Evolutionary conservation across 2,329 filamentous ascomycete species (phyloP).

Genomic region (Monosporascus sp.): DNA sequence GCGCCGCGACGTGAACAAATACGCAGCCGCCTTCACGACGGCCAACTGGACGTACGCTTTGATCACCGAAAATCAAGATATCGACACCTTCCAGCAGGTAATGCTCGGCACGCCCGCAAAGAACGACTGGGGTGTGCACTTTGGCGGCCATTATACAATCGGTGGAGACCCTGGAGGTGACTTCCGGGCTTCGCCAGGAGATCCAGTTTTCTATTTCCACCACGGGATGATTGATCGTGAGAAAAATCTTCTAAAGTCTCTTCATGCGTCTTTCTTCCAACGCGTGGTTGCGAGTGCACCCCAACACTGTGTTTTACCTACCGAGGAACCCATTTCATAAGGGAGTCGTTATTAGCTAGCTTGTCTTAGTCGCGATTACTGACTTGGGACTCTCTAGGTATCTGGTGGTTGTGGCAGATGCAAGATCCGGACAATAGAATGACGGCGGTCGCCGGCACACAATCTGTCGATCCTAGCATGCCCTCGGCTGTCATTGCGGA

Average conservation of each 20-base stretch:
- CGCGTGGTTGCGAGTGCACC: too few species aligned
- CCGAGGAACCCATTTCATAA: too few species aligned
- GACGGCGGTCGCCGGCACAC: background rate
- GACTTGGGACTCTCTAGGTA: too few species aligned
- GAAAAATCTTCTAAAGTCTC: too few species aligned
- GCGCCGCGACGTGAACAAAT: conserved; percentile 34
- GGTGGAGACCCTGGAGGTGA: conserved; percentile 32
- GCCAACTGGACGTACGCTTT: conserved; percentile 9
- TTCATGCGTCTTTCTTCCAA: too few species aligned
- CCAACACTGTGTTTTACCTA: too few species aligned
- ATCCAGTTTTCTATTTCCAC: conserved; percentile 17
- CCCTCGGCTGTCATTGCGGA: background rate
- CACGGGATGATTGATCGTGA: too few species aligned
- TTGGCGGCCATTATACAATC: conserved; percentile 34
- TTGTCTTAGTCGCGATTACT: too few species aligned
- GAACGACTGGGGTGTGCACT: conserved; percentile 28
- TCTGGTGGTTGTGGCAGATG: background rate
- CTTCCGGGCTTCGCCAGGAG: conserved; percentile 24
- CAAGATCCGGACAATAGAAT: background rate
- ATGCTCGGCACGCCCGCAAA: conserved; percentile 25
- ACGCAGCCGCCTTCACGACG: conserved; percentile 14
- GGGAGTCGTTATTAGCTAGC: too few species aligned
- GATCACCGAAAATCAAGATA: conserved; percentile 26
- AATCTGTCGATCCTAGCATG: background rate
- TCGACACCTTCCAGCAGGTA: conserved; percentile 29